Evolutionary conservation across 176 grass and related monocot species (phyloP).

Genomic region (Guadua angustifolia): DNA sequence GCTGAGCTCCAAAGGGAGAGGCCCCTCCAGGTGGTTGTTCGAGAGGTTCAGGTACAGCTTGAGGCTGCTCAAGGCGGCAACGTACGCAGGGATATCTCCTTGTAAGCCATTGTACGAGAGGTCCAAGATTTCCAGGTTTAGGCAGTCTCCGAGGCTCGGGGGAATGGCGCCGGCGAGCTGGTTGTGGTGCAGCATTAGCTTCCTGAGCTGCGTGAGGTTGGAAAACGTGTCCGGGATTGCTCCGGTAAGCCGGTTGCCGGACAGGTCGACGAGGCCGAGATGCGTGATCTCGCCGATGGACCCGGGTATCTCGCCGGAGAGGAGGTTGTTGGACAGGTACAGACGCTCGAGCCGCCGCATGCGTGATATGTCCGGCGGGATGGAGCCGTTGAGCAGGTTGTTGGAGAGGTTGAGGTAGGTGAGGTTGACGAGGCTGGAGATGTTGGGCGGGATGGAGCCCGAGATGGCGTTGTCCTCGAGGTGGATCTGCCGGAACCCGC

Average conservation of each 20-base stretch:
- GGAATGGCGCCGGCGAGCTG: slow-evolving; percentile 41
- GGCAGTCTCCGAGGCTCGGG: slow-evolving; percentile 45
- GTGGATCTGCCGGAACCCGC: slow-evolving; percentile 61
- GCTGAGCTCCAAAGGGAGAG: slow-evolving; percentile 66
- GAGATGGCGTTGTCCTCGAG: slow-evolving; percentile 78
- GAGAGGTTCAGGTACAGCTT: slow-evolving; percentile 84
- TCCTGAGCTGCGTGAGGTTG: slow-evolving; percentile 54
- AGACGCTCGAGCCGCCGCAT: slow-evolving; percentile 71
- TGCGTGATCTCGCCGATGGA: slow-evolving; percentile 61
- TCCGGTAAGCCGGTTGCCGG: slow-evolving; percentile 50
- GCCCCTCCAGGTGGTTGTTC: slow-evolving; percentile 66
- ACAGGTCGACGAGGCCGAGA: slow-evolving; percentile 75
- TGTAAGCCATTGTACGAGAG: slow-evolving; percentile 67
- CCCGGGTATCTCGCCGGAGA: slow-evolving; percentile 62
- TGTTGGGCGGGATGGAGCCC: slow-evolving; percentile 66
- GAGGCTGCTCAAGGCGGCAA: slow-evolving; percentile 66
- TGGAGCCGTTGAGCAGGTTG: slow-evolving; percentile 63
- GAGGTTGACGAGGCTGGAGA: slow-evolving; percentile 64
- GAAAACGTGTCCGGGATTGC: slow-evolving; percentile 49
- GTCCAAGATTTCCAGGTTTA: slow-evolving; percentile 58
- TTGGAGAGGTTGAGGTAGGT: slow-evolving; percentile 69
- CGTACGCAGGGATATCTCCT: slow-evolving; percentile 47
- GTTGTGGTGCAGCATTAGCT: slow-evolving; percentile 52
- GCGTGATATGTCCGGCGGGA: slow-evolving; percentile 64
- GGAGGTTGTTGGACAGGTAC: slow-evolving; percentile 72